A percentile compares a stretch with the other conserved stretches of the same genome.
Evolutionary conservation across 208 protist genomes (phyloP).

Genomic region (Crithidia mellificae): DNA sequence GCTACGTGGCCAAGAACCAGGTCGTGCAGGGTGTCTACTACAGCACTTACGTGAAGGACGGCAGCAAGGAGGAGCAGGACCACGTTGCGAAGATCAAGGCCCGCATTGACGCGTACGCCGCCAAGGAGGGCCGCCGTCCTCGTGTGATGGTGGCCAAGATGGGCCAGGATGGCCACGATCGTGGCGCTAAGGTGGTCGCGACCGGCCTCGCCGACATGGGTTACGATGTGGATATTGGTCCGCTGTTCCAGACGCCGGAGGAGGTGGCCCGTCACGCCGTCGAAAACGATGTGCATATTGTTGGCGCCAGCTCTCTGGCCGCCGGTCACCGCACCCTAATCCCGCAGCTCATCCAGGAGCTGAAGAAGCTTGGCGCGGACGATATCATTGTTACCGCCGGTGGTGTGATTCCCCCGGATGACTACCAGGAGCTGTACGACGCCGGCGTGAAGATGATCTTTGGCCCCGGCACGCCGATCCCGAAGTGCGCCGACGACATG

Average conservation of each 20-base stretch:
- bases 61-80: constrained; percentile 44
- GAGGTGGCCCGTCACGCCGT: constrained; percentile 86
- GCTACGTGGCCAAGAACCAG: constrained; percentile 65
- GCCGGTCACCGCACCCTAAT: constrained; percentile 91
- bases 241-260: constrained; percentile 88
- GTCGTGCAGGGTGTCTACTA: constrained; percentile 88
- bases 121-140: constrained; percentile 88
- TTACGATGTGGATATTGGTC: constrained; percentile 96
- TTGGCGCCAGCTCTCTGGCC: constrained; percentile 80
- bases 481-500: constrained; percentile 54
- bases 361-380: constrained; percentile 67
- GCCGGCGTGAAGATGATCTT: constrained; percentile 93
- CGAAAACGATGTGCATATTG: constrained; percentile 95
- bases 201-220: constrained; percentile 96
- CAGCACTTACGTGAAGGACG: constrained; percentile 51
- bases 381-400: constrained; percentile 84
- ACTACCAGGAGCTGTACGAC: constrained; percentile 94
- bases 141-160: constrained; percentile 97
- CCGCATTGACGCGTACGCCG: constrained; percentile 64
- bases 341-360: constrained; percentile 87
- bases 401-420: constrained; percentile 85
- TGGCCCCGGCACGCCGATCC: constrained; percentile 85
- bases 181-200: constrained; percentile 95
- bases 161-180: constrained; percentile 96
- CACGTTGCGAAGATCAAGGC: constrained; percentile 42